A percentile compares a stretch with the other conserved stretches of the same genome.
These are phyloP conservation scores for Cryptococcus amylolentus DNA, from an alignment of 1,284 basidiomycete species.

Conservation along the genomic window DNA sequence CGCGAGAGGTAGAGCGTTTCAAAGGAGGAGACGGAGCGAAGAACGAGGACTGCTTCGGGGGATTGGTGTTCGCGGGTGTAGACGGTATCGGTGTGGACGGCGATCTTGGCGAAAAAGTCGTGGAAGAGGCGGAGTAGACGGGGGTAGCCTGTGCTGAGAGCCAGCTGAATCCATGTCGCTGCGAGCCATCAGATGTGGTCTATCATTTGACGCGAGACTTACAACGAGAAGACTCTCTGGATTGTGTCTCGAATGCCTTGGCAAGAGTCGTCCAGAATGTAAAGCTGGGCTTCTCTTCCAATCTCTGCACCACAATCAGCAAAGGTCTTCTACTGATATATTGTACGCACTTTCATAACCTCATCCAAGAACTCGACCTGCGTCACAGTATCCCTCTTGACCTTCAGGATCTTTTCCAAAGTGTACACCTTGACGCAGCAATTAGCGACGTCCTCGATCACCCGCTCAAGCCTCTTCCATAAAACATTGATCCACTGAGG, in stretches of 20 bases:
- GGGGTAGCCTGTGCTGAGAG: conserved; percentile 78
- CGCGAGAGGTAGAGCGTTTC: conserved; percentile 80
- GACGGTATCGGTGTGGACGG: conserved; percentile 87
- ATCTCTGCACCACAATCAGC: conserved; percentile 53
- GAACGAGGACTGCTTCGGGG: conserved; percentile 81
- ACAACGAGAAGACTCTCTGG: conserved; percentile 55
- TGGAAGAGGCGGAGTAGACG: conserved; percentile 83
- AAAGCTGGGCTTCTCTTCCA: conserved; percentile 85
- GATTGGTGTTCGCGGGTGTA: conserved; percentile 81
- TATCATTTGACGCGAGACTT: too few species aligned
- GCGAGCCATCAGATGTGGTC: conserved; percentile 1
- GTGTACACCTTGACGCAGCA: conserved; percentile 94
- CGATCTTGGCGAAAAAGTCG: conserved; percentile 90
- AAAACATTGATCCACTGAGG: conserved; percentile 76
- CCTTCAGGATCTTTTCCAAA: conserved; percentile 83
- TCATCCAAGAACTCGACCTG: conserved; percentile 82
- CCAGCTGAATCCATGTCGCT: conserved; percentile 71
- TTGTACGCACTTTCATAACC: conserved; percentile 68
- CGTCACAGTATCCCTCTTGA: conserved; percentile 77
- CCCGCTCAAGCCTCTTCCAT: conserved; percentile 74
- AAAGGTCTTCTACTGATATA: conserved; percentile 1
- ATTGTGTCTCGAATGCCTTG: conserved; percentile 71
- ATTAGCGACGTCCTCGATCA: conserved; percentile 83
- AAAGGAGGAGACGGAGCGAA: conserved; percentile 75
- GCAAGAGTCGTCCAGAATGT: conserved; percentile 86